A percentile compares a stretch with the other conserved stretches of the same genome.
Conservation (phyloP, 164 flowering plant genomes). For the Dillenia turbinata region DNA sequence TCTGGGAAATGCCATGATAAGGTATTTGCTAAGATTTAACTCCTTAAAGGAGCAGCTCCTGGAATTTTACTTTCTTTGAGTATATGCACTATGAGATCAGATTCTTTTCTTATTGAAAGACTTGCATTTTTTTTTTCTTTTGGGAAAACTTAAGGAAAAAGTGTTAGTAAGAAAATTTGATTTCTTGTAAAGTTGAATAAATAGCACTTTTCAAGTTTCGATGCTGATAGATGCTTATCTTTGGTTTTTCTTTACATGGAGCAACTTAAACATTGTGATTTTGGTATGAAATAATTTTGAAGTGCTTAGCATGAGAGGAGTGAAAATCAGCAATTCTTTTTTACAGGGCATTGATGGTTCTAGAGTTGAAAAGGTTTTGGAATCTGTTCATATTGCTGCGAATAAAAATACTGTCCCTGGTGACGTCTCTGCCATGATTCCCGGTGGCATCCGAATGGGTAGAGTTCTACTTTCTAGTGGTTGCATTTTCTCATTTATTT, state of each 20-base stretch:
- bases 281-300: not conserved
- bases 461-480: constrained; percentile 6
- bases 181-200: no score
- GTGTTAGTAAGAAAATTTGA: no score
- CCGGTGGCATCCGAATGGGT: constrained; percentile 99
- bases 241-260: not conserved
- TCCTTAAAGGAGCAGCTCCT: no score
- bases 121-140: no score
- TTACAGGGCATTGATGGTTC: constrained; percentile 85
- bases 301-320: not conserved
- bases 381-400: constrained; percentile 71
- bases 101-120: no score
- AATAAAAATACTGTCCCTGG: constrained; percentile 78
- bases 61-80: no score
- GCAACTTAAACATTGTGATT: not conserved
- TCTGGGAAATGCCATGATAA: no score
- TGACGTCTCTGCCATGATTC: constrained; percentile 74
- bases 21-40: no score
- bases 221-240: not conserved
- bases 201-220: no score
- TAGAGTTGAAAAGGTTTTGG: constrained; percentile 71
- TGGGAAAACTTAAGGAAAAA: no score
- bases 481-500: not conserved
- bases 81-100: no score
- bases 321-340: not conserved